Percentiles rank a stretch among this genome's conserved stretches.
These are phyloP conservation scores for Lactifluus volemus DNA, from an alignment of 768 basidiomycete genomes.

Conservation along the genomic window DNA sequence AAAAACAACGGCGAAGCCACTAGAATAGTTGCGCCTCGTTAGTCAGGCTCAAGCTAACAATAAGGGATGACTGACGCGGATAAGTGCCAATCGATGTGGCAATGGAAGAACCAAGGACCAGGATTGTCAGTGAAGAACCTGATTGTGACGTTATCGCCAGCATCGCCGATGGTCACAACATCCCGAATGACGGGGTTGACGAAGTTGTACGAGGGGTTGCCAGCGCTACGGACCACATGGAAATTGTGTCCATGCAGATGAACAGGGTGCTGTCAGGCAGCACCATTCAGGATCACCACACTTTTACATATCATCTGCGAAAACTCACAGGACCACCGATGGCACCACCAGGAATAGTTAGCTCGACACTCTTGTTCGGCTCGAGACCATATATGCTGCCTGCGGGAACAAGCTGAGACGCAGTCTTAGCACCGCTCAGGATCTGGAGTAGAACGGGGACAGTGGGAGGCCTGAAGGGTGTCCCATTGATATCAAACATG, in stretches of 20 bases:
- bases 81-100: conserved; percentile 26
- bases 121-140: conserved; percentile 27
- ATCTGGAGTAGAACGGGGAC: conserved; percentile 15
- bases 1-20: not conserved
- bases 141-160: conserved; percentile 19
- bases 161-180: conserved; percentile 15
- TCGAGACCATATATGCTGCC: conserved; percentile 42
- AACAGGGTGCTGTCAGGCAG: conserved; percentile 9
- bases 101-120: conserved; percentile 25
- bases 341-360: conserved; percentile 37
- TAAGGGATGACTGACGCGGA: not conserved
- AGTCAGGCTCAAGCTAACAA: not conserved
- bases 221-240: conserved; percentile 19
- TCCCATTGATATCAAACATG: not conserved
- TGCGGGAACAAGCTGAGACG: not conserved
- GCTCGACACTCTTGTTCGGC: conserved; percentile 38
- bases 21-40: not conserved
- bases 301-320: too few relatives aligned
- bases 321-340: conserved; percentile 24
- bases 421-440: not conserved
- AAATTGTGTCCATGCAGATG: conserved; percentile 16
- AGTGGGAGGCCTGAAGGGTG: not conserved
- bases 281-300: not conserved
- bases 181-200: conserved; percentile 20
- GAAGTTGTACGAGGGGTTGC: conserved; percentile 14